These are phyloP conservation scores for Choanephora cucurbitarum DNA, from an alignment of 371 early-diverging fungal species.

Conservation along the genomic window DNA sequence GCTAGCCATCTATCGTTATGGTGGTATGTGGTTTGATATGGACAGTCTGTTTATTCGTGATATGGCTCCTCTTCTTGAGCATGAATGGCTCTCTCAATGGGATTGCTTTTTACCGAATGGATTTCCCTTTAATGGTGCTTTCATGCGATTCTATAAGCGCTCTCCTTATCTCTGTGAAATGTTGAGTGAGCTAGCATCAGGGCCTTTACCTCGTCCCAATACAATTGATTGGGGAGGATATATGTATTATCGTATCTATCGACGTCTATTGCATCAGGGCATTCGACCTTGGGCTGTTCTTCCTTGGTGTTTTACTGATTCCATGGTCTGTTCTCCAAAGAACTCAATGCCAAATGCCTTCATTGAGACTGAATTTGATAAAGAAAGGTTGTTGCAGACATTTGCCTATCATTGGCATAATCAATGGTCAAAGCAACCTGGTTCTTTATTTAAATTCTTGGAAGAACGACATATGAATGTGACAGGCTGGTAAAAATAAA, in stretches of 20 bases:
- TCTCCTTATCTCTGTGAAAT: constrained; percentile 58
- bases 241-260: constrained; percentile 53
- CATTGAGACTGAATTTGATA: constrained; percentile 44
- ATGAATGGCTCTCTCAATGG: constrained; percentile 59
- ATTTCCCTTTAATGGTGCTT: constrained; percentile 58
- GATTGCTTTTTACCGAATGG: constrained; percentile 57
- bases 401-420: constrained; percentile 64
- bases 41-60: constrained; percentile 54
- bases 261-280: constrained; percentile 47
- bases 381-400: constrained; percentile 42
- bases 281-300: constrained; percentile 50
- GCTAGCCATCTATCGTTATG: constrained; percentile 50
- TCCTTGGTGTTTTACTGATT: constrained; percentile 60
- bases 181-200: constrained; percentile 51
- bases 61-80: constrained; percentile 51
- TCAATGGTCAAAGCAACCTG: constrained; percentile 56
- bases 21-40: constrained; percentile 66
- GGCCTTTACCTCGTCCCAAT: constrained; percentile 47
- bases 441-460: constrained; percentile 48
- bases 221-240: constrained; percentile 58
- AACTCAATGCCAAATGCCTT: constrained; percentile 60
- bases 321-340: constrained; percentile 48
- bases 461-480: constrained; percentile 43
- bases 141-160: constrained; percentile 52
- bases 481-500: constrained; percentile 38